phyloP scores from a whole-genome alignment of 345 rosid species.

The Cardamine resedifolia region DNA sequence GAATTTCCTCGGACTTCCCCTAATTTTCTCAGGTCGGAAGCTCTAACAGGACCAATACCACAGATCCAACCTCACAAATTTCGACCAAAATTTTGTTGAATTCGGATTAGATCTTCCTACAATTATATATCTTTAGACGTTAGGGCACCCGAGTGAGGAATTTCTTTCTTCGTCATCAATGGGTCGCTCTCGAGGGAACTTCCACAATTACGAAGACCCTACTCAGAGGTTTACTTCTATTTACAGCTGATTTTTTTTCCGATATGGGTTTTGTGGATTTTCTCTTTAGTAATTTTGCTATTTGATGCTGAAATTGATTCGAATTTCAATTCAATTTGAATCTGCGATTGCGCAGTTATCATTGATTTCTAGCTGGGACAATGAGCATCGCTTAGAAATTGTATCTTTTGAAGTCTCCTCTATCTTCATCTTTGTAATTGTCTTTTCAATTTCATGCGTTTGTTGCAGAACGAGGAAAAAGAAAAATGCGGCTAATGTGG shows the following conservation, averaged over 20 bases:
- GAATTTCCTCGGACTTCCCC: too few species aligned
- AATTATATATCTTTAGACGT: neutral
- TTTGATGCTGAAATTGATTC: neutral
- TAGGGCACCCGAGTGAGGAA: neutral
- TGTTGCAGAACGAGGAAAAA: constrained; percentile 84
- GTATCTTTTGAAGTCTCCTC: neutral
- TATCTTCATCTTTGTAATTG: constrained; percentile 26
- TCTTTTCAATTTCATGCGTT: neutral
- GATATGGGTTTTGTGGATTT: neutral
- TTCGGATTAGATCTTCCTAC: constrained; percentile 2
- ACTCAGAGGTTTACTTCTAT: constrained; percentile 65
- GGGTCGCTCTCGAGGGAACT: constrained; percentile 98
- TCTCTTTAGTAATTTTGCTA: neutral
- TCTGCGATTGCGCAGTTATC: neutral
- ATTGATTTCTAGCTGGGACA: neutral
- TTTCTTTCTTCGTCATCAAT: constrained; percentile 35
- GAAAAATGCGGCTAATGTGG: constrained; percentile 76
- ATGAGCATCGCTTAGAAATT: constrained; percentile 6
- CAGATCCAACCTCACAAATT: constrained; percentile 11
- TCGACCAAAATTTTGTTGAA: neutral
- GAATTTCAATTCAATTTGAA: neutral
- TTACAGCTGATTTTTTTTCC: neutral
- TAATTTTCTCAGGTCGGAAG: constrained; percentile 18
- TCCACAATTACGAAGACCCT: constrained; percentile 90
- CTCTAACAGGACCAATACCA: neutral